A percentile compares a stretch with the other conserved stretches of the same genome.
Conservation (phyloP, 1,139 yeast species). For the Scheffersomyces titani region DNA sequence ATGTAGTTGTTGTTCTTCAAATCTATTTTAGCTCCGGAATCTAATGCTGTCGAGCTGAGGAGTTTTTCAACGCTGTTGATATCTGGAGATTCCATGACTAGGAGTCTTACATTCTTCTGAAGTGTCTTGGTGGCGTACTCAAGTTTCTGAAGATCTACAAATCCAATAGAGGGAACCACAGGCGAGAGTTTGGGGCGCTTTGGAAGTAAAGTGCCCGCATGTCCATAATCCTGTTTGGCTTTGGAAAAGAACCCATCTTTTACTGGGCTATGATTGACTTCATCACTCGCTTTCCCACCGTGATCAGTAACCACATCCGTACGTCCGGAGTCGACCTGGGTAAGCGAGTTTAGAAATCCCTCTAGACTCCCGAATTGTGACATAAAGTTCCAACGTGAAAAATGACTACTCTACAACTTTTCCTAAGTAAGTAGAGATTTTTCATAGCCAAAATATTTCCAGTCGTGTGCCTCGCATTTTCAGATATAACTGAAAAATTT, state of each 20-base stretch:
- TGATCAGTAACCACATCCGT: background rate
- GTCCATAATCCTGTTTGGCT: background rate
- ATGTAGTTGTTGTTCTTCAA: constrained; percentile 55
- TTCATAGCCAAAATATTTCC: background rate
- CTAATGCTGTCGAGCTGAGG: constrained; percentile 23
- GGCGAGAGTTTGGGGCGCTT: background rate
- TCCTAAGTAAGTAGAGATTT: background rate
- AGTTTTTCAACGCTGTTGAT: constrained; percentile 39
- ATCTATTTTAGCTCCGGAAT: constrained; percentile 45
- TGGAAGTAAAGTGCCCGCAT: constrained; percentile 1
- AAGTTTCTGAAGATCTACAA: constrained; percentile 40
- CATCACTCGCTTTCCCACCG: constrained; percentile 1
- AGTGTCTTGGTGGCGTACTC: constrained; percentile 45
- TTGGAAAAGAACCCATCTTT: background rate
- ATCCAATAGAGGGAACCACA: constrained; percentile 21
- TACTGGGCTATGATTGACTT: background rate
- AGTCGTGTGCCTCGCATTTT: background rate
- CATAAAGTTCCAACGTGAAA: background rate
- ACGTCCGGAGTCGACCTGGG: background rate
- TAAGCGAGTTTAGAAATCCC: background rate
- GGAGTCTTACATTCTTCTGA: constrained; percentile 52
- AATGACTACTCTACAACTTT: background rate
- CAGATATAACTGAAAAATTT: background rate
- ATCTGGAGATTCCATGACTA: constrained; percentile 58
- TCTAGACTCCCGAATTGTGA: background rate